These are phyloP conservation scores for Lentinula sp. DNA, from an alignment of 768 basidiomycete species.

Conservation along the genomic window DNA sequence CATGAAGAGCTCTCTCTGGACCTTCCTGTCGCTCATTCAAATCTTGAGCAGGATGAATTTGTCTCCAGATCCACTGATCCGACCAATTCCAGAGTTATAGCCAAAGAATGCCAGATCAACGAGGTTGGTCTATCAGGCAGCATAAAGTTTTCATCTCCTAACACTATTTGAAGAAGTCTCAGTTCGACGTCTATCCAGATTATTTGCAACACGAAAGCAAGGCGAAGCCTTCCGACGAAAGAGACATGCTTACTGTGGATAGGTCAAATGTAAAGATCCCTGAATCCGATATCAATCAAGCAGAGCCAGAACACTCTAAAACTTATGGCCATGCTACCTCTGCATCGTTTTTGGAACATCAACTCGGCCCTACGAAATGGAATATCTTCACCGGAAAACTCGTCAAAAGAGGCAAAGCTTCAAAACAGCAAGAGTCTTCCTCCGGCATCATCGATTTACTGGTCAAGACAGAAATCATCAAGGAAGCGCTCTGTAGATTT, in stretches of 20 bases:
- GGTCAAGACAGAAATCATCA: conserved; percentile 47
- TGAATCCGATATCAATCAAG: not conserved
- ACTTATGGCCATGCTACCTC: not conserved
- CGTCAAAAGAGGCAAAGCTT: not conserved
- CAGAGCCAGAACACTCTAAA: not conserved
- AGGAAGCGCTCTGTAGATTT: conserved; percentile 39
- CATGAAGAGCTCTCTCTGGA: not conserved
- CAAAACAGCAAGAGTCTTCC: conserved; percentile 17
- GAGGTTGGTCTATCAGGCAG: not conserved
- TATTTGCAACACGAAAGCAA: not conserved
- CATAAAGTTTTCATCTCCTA: not conserved
- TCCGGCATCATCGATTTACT: conserved; percentile 45
- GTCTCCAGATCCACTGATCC: not conserved
- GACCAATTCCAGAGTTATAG: not conserved
- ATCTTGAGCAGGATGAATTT: not conserved
- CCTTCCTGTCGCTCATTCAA: not conserved
- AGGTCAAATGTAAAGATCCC: not conserved
- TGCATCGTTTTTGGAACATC: not conserved
- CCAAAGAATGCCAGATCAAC: not conserved
- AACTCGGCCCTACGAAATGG: not conserved
- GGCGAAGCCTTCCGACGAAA: not conserved
- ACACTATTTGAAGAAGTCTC: not conserved
- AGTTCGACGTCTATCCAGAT: not conserved
- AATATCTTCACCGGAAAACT: not conserved
- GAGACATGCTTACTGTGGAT: too few relatives aligned